phyloP scores from a whole-genome alignment of 2,329 filamentous ascomycete genomes.

The Ophiostoma perfectum region DNA sequence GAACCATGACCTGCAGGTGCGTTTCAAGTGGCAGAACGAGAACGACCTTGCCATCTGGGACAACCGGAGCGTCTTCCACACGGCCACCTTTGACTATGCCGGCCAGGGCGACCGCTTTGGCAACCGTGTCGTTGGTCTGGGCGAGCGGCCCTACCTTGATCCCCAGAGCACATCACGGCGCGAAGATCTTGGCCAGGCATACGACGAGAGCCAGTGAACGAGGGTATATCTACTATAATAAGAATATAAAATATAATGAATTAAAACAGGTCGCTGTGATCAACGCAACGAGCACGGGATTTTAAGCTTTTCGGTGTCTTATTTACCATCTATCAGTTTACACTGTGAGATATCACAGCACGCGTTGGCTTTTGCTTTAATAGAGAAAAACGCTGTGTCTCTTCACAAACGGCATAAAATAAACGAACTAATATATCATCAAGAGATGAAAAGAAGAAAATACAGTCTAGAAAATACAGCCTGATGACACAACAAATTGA shows the following conservation, averaged over 20 bases:
- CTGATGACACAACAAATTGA: no score
- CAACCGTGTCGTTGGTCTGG: slow-evolving; percentile 50
- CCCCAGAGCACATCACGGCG: slow-evolving; percentile 44
- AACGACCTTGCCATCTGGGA: slow-evolving; percentile 55
- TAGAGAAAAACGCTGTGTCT: no score
- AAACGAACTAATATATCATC: no score
- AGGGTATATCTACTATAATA: not conserved
- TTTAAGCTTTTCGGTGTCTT: no score
- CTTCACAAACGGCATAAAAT: no score
- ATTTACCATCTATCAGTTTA: no score
- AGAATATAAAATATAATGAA: not conserved
- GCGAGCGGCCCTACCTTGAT: slow-evolving; percentile 51
- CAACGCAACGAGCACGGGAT: no score
- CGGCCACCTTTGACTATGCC: slow-evolving; percentile 54
- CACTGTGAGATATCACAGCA: no score
- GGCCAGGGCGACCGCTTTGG: slow-evolving; percentile 41
- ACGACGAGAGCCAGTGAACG: not conserved
- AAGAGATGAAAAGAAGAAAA: no score
- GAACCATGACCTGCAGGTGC: slow-evolving; percentile 53
- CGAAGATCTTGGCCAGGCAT: slow-evolving; percentile 13
- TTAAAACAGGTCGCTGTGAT: not conserved
- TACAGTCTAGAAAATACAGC: no score
- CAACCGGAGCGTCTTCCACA: slow-evolving; percentile 52
- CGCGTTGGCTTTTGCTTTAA: no score
- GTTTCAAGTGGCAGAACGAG: slow-evolving; percentile 39